Percentiles rank a stretch among this genome's conserved stretches.
These are phyloP conservation scores for Allomyces macrogynus DNA, from an alignment of 192 early-diverging fungal genomes.

Conservation along the genomic window DNA sequence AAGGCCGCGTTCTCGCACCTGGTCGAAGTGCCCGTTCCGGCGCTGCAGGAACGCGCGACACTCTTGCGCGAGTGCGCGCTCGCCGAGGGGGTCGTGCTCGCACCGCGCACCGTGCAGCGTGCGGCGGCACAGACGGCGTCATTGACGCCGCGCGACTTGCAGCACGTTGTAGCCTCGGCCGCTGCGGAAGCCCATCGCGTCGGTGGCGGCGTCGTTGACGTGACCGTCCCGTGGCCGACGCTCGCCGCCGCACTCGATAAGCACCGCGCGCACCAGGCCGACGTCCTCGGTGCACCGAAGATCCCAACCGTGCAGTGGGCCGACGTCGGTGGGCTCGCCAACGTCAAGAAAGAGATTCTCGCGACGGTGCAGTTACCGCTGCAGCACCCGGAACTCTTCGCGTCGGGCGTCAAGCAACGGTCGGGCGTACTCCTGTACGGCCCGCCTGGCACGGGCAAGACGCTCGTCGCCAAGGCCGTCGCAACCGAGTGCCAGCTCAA, in stretches of 20 bases:
- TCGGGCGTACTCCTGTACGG: conserved; percentile 88
- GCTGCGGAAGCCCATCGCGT: neutral
- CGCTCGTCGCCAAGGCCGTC: conserved; percentile 95
- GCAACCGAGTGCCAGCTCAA: conserved; percentile 94
- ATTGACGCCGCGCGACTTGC: neutral
- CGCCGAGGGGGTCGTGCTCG: neutral
- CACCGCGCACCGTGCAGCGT: neutral
- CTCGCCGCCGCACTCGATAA: neutral
- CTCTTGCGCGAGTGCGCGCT: neutral
- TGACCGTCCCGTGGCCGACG: neutral
- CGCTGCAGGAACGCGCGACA: neutral
- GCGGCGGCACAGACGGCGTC: neutral
- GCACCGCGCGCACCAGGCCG: neutral
- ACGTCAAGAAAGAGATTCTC: conserved; percentile 78
- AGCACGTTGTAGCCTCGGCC: neutral
- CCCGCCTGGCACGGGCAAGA: conserved; percentile 97
- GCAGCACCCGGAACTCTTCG: conserved; percentile 90
- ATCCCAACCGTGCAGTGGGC: conserved; percentile 98
- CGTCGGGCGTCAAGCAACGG: conserved; percentile 78
- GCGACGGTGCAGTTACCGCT: conserved; percentile 94
- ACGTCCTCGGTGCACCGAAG: conserved; percentile 2
- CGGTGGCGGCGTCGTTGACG: neutral
- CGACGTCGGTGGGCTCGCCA: conserved; percentile 84
- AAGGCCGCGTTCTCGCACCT: too few species aligned
- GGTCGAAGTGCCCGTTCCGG: neutral